These are phyloP conservation scores for Diddensiella santjacobensis DNA, from an alignment of 805 yeast genomes.

Conservation along the genomic window DNA sequence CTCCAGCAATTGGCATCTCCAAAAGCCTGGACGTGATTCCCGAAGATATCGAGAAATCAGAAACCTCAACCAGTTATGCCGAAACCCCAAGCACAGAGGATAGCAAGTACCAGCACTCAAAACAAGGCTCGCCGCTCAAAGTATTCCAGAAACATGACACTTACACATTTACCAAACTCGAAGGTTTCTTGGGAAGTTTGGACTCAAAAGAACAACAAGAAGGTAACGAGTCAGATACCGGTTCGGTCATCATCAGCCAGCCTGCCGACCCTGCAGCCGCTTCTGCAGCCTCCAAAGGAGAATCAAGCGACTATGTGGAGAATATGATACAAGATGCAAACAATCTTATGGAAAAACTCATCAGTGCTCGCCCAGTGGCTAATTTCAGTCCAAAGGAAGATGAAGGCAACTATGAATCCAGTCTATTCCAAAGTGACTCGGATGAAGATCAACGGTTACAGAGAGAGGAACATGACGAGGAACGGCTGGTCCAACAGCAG, in stretches of 20 bases:
- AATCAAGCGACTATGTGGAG: not conserved
- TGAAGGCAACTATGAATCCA: no score
- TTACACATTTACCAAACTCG: slow-evolving; percentile 26
- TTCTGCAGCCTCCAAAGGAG: not conserved
- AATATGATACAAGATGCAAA: not conserved
- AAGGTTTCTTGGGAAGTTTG: slow-evolving; percentile 25
- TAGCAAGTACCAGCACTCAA: not conserved
- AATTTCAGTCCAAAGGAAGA: not conserved
- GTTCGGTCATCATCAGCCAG: not conserved
- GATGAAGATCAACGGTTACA: not conserved
- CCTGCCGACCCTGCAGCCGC: not conserved
- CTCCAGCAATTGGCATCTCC: not conserved
- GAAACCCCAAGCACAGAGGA: not conserved
- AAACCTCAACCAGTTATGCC: not conserved
- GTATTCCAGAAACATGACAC: slow-evolving; percentile 29
- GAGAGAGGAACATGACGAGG: not conserved
- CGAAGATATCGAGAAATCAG: not conserved
- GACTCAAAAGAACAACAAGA: slow-evolving; percentile 11
- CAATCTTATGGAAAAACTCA: not conserved
- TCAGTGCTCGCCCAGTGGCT: not conserved
- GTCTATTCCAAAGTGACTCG: not conserved
- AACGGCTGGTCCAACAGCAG: not conserved
- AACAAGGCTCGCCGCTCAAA: slow-evolving; percentile 21
- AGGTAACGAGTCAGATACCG: not conserved
- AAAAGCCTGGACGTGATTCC: not conserved